Base-by-base conservation (phyloP, 805 yeast species). In the Wickerhamomyces alni region DNA sequence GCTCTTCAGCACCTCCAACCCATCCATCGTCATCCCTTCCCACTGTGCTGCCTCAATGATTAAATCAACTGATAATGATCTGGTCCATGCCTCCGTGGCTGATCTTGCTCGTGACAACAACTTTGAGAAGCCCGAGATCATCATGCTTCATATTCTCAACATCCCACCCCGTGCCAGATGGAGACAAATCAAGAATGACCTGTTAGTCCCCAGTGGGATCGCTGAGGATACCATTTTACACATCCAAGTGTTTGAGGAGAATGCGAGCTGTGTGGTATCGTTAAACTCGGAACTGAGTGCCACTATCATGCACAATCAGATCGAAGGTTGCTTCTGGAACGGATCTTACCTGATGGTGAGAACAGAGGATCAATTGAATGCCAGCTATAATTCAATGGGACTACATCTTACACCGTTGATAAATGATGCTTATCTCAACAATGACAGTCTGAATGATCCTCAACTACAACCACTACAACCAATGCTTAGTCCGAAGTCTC, bases 151-250 rank as follows among this genome's bases (percentile, higher is more conserved):
- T 30, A 16, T 54, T 4, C 40, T 42, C 28, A 50, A 50, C 28
- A 19, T 52, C n/a, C 59, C 59, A 2, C 42, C 42, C 0, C 47
- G 40, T 8, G 17, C 34, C 9, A 46, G 39, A 21, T 52, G 58
- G 57, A 44, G 51, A 16, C 48, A 50, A 26, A 37, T 54, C n/a
- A 52, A 51, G 35, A 31, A 31, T 4, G 43, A 44, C 16, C 33
- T 47, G 7, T 37, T 54, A 3, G 34, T 47, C 34, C 40, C 46
- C 5, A 30, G 38, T 31, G 42, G 37, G 27, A 37, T 52, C 34
- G 42, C 50, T 8, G 54, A 52, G 18, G 41, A 48, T 3, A 28
- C 42, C 8, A 42, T 52, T 21, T 37, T 54, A 10, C 51, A 49
- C 27, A 52, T 54, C 33, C 50, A 51, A 41, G 41, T 52, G 8